Evolutionary conservation across 1,284 basidiomycete genomes (phyloP).

Genomic region (Moesziomyces sp.): DNA sequence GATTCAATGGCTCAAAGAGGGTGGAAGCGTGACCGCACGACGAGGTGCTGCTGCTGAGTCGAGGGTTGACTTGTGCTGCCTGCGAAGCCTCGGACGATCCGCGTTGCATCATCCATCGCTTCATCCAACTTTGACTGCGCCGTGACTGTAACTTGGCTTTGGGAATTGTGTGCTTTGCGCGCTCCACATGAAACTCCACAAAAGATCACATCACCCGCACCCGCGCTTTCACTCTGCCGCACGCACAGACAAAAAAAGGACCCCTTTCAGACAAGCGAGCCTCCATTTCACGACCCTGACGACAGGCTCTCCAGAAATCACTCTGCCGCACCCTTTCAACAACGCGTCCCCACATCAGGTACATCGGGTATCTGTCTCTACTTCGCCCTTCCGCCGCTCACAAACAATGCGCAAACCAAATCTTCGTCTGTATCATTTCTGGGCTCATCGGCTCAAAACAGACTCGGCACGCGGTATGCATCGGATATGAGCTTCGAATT

Average conservation of each 20-base stretch:
- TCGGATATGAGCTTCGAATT: not conserved
- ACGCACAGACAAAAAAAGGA: too few relatives aligned
- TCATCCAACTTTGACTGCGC: not conserved
- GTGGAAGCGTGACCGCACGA: not conserved
- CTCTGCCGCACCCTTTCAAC: too few relatives aligned
- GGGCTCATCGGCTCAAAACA: not conserved
- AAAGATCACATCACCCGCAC: conserved; percentile 1
- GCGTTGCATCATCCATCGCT: not conserved
- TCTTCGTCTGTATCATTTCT: too few relatives aligned
- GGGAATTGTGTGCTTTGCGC: not conserved
- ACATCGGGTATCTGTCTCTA: too few relatives aligned
- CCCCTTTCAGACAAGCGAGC: too few relatives aligned
- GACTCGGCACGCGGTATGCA: not conserved
- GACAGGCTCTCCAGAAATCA: too few relatives aligned
- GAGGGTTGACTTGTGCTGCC: not conserved
- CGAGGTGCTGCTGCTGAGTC: not conserved
- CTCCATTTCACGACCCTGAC: too few relatives aligned
- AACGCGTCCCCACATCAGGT: too few relatives aligned
- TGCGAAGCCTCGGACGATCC: too few relatives aligned
- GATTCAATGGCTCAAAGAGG: not conserved
- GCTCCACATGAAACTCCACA: not conserved
- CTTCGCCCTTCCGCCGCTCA: too few relatives aligned
- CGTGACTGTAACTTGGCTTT: not conserved
- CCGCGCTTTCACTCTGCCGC: too few relatives aligned
- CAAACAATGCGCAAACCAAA: too few relatives aligned